Evolutionary conservation across 2,329 filamentous ascomycete species (phyloP), one percentile per base, ranked within the genome.

Genomic region (Penicillium occitanis): DNA sequence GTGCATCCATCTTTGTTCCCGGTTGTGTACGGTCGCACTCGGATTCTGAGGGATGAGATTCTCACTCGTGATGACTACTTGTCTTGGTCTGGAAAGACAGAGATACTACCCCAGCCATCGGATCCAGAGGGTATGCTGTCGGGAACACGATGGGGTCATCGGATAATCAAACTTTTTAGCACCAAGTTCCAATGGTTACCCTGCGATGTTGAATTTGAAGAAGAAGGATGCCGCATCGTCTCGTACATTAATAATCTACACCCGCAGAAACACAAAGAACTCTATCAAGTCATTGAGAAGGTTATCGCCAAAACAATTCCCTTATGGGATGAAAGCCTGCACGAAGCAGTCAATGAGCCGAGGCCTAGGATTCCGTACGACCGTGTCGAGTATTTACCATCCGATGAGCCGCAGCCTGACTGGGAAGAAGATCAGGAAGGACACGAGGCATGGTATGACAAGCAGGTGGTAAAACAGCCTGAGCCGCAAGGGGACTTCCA

Each of bases 1-100:
- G 82, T 90, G 5, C 84, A 90, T 68, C 87, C 88, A 0, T 90
- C 87, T 0, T 77, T 90, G 4, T 90, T 83, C 68, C 87, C 88
- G 0, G 73, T 90, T 0, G 72, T 76, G 1, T 76, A 74, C 53
- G 74, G 74, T 28, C 71, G 69, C 19, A 73, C 64, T 30, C 72
- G 70, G 1, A 71, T 74, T 55, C 72, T 76, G 2, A 61, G 64
- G 5, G 69, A 76, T 65, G 68, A 62, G 28, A 10, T 71, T 17
- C 71, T 76, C 42, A 63, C 69, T 0, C 37, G 74, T 1, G 71
- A 75, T 13, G 71, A 74, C 5, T 70, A 70, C 10, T 62, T 75
- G 5, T 62, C 65, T 2, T n/a, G 69, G 40, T 66, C 67, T 14
- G 72, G 73, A 13, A 61, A 71, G 35, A 71, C 73, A 0, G 70